Conservation (phyloP, 208 protist species). For the Trypanosomatidae sp. region DNA sequence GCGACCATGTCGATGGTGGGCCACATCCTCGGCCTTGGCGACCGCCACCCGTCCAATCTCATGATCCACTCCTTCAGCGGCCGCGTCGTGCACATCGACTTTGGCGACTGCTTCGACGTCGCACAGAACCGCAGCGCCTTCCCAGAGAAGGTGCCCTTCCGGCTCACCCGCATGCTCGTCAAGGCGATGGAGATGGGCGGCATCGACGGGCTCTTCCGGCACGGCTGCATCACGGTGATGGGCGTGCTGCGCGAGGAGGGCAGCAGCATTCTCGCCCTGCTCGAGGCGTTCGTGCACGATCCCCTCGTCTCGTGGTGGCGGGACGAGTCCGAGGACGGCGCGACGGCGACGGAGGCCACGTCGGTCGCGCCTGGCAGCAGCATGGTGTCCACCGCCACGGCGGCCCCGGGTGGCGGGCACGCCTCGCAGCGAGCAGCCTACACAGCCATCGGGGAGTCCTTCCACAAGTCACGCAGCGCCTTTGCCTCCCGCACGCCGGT, state of each 20-base stretch:
- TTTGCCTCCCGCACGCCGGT: slow-evolving; percentile 26
- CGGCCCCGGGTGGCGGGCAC: slow-evolving; percentile 12
- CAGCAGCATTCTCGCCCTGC: slow-evolving; percentile 98
- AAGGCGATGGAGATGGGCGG: slow-evolving; percentile 99
- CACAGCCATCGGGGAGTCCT: slow-evolving; percentile 37
- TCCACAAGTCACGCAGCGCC: slow-evolving; percentile 33
- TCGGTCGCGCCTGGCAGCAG: slow-evolving; percentile 19
- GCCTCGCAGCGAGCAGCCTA: slow-evolving; percentile 35
- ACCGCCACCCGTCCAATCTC: slow-evolving; percentile 99
- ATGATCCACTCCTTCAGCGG: slow-evolving; percentile 99
- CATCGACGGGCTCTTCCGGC: slow-evolving; percentile 99
- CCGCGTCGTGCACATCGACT: slow-evolving; percentile 99
- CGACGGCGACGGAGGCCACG: slow-evolving; percentile 2
- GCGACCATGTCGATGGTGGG: slow-evolving; percentile 99
- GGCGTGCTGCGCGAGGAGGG: slow-evolving; percentile 97
- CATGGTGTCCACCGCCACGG: slow-evolving; percentile 8
- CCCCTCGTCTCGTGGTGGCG: slow-evolving; percentile 99
- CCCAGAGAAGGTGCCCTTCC: slow-evolving; percentile 99
- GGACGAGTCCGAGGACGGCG: slow-evolving; percentile 32
- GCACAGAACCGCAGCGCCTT: slow-evolving; percentile 97
- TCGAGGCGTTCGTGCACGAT: slow-evolving; percentile 99
- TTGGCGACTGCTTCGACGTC: slow-evolving; percentile 99
- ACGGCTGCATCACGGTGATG: slow-evolving; percentile 98
- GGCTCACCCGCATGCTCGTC: slow-evolving; percentile 99
- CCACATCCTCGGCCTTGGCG: slow-evolving; percentile 98